Base-by-base conservation (phyloP, 768 basidiomycete genomes). In the Paxillus rubicundulus region DNA sequence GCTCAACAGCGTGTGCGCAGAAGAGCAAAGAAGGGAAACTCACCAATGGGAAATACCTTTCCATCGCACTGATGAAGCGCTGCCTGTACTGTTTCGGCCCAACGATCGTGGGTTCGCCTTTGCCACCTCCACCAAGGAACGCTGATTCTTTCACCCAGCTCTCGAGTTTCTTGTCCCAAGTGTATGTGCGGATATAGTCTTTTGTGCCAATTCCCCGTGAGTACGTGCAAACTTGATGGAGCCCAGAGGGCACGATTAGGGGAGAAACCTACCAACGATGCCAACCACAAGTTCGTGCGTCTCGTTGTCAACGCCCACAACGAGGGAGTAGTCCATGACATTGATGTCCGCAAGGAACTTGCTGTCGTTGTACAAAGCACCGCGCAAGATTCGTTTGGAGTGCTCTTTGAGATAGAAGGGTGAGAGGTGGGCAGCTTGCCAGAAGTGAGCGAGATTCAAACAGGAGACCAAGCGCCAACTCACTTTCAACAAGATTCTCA, bases 131-230 rank as follows among this genome's bases (percentile, higher is more conserved):
- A 42, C 92, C 94, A 20, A 98, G 75, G 70, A 95, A 93, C 0
- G 90, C 81, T 2, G 92, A 87, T 61, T 98, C 97, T 65, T 98
- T 99, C 40, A 98, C 92, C 94, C 92, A 97, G 54, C 87, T 98
- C 72, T 98, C 97, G 16, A 99, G 74, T 61, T 93, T 94, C 75
- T 99, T 99, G 74, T 99, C 97, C 93, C 93, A 97, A 0, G 92
- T 96, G 64, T 95, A 96, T 4, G 93, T 94, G 9, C 94, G 87
- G 57, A 96, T 91, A 64, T 93, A 97, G 68, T 97, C 93, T 95
- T 49, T 21, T 2, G 21, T 42, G 43, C 24, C 12, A 47, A 47
- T 18, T 34, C 9, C 40, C 18, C 17, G 30, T 60, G 42, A 66
- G 44, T 43, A 52, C 5, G 5, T 9, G 20, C 6, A 34, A 28